Percentiles rank a stretch among this genome's conserved stretches.
Conservation (phyloP, 2,329 filamentous ascomycete species). For the Allantophomopsis cytisporea region DNA sequence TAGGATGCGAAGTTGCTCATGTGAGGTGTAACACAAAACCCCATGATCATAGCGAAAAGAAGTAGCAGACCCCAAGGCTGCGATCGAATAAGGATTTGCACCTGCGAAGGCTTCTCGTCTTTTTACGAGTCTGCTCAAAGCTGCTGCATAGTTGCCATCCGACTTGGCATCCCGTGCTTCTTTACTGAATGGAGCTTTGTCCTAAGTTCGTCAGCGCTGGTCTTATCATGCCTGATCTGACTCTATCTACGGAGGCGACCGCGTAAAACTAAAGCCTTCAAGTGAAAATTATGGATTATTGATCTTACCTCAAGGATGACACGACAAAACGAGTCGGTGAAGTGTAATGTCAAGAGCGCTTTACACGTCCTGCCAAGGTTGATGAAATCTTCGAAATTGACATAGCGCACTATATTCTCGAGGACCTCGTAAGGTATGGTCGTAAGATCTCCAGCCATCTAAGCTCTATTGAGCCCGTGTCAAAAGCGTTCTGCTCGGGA, state of each 20-base stretch:
- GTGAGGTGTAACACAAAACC: slow-evolving; percentile 47
- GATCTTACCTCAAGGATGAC: slow-evolving; percentile 12
- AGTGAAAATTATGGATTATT: slow-evolving; percentile 2
- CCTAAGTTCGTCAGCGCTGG: background rate
- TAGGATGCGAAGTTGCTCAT: slow-evolving; percentile 39
- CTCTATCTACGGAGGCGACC: background rate
- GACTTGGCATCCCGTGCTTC: slow-evolving; percentile 10
- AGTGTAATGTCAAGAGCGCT: slow-evolving; percentile 10
- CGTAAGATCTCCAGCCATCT: no score
- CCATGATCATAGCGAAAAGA: slow-evolving; percentile 50
- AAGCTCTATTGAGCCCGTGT: no score
- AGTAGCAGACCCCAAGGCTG: slow-evolving; percentile 43
- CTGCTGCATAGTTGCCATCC: slow-evolving; percentile 27
- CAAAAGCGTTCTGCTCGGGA: no score
- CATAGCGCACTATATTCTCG: slow-evolving; percentile 11
- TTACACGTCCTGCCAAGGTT: slow-evolving; percentile 14
- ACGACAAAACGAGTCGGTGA: slow-evolving; percentile 16
- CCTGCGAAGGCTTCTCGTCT: slow-evolving; percentile 43
- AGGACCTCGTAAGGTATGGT: slow-evolving; percentile 17
- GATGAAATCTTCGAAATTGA: slow-evolving; percentile 17
- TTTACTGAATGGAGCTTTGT: slow-evolving; percentile 13
- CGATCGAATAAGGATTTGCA: slow-evolving; percentile 47
- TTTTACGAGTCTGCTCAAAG: slow-evolving; percentile 46
- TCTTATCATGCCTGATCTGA: background rate
- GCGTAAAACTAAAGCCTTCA: background rate